Evolutionary conservation across 2,329 filamentous ascomycete species (phyloP), one percentile per base, ranked within the genome.

Genomic region (Fusarium cyanostomum): DNA sequence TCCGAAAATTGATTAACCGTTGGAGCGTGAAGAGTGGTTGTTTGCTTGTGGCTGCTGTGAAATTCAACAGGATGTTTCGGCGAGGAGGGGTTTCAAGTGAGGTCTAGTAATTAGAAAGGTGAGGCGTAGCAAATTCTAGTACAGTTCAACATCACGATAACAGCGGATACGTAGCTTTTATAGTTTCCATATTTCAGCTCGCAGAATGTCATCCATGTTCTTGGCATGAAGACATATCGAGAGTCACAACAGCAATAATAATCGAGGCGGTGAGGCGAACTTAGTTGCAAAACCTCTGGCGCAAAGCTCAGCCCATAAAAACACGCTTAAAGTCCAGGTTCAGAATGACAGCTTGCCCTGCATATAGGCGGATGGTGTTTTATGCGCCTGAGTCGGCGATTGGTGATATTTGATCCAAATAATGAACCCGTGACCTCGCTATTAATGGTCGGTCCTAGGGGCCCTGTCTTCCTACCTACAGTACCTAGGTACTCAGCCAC

Each of bases 291-390:
- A 27, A 15, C 5, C 33, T 21, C 45, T 28, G 38, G 27, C 38
- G 33, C 42, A 41, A 34, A 53, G 31, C 24, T 44, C 18, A 42
- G 30, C 44, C 48, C 37, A 48, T 28, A 58, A 39, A 51, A 62
- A 35, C 38, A 62, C 46, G 5, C 18, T 44, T 26, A 33, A 41
- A 45, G 46, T 13, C 43, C 43, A 44, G 57, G 33, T 48, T 53
- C 48, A 52, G 42, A 61, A 44, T 52, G 57, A 59, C 62, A 65
- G 57, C 39, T 65, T 51, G 57, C 62, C 62, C 62, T 65, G 62
- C 62, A 65, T 65, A 59, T 54, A 49, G 45, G 52, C 41, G 16
- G 55, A 35, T 2, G 44, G 28, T 45, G 43, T 46, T 37, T 49
- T 15, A 28, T 62, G 41, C 38, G 45, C 56, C 42, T 53, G 56